Base-by-base conservation (phyloP, 164 flowering plant genomes). In the Echeveria elegans region DNA sequence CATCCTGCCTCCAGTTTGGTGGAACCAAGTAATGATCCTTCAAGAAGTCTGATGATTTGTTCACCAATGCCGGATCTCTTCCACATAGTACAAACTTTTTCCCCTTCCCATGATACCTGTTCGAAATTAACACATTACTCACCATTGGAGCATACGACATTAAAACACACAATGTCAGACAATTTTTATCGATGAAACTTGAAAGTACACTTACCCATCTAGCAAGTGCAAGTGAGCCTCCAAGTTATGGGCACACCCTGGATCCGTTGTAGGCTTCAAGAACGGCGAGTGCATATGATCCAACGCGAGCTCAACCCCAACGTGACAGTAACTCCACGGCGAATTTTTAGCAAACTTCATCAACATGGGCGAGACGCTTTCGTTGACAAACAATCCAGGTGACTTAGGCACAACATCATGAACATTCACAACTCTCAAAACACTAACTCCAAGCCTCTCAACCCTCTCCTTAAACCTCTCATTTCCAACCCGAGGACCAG, bases 401-500 rank as follows among this genome's bases (percentile, higher is more conserved):
- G 32, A 6, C 65, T 47, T 41, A 8, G 63, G 62, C 66, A 34
- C 73, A 34, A 66, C 48, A 41, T 59, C 67, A 63, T 65, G 88
- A 21, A 79, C 82, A 48, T 91, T 91, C 41, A 85, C 79, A 72
- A 88, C 92, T 65, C 96, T 77, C 71, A 91, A 53, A 63, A 91
- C 93, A 75, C 84, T 88, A 28, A 85, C 78, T 11, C 96, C 92
- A 10, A 87, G 47, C 63, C 15, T 29, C 66, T 89, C 89, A 0
- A 84, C 11, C 70, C 90, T 36, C 53, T 83, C 79, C 76, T 80
- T 85, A 70, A 89, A 91, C 76, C 85, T 66, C 23, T 38, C 31
- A 30, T 91, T 91, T 64, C 97, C 93, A 0, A 91, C 97, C 31
- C 97, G 75, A 0, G 97, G 97, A 1, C 96, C 90, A 1, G 86